Evolutionary conservation across 2,329 filamentous ascomycete genomes (phyloP), one percentile per base, ranked within the genome.

Genomic region (Capronia epimyces): DNA sequence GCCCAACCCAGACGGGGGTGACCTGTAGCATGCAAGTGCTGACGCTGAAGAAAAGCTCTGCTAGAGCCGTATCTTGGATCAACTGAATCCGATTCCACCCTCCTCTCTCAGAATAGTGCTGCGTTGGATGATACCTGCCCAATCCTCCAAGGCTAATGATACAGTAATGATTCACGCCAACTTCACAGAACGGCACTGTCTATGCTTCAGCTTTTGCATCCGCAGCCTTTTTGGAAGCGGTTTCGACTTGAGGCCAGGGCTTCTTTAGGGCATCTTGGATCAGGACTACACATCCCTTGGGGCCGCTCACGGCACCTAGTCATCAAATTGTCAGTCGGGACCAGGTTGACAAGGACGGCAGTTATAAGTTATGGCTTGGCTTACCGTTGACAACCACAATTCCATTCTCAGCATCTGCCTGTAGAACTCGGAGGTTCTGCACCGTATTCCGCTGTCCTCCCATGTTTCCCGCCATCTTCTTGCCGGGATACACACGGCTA

Each of bases 381-480:
- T 52, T 72, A 78, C 91, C 93, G 71, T 86, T 88, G 58, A 98
- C 83, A 46, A 96, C 81, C 52, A 98, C 82, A 62, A 95, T 81
- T 16, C 93, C 93, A 64, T 90, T 84, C 68, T 87, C 84, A 62
- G 83, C 79, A 71, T 97, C 89, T 27, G 95, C 84, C 75, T 89
- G 84, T 67, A 98, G 73, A 46, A 98, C 83, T 71, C 85, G 87
- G 62, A 97, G 74, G 71, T 95, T 96, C 77, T 96, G 90, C 51
- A 93, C 79, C 42, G 93, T 98, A 49, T 89, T 86, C 60, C 81
- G 82, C 69, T 95, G 80, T 59, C 86, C 87, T 58, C 93, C 93
- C 93, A 98, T 97, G 53, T 88, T 82, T 49, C 93, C 93, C 2
- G 93, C 82, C 93, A 98, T 98, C 74, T 89, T 93, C 81, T 98